A percentile compares a stretch with the other conserved stretches of the same genome.
These are phyloP conservation scores for Phytopythium litorale DNA, from an alignment of 352 stramenopile species.

Conservation along the genomic window DNA sequence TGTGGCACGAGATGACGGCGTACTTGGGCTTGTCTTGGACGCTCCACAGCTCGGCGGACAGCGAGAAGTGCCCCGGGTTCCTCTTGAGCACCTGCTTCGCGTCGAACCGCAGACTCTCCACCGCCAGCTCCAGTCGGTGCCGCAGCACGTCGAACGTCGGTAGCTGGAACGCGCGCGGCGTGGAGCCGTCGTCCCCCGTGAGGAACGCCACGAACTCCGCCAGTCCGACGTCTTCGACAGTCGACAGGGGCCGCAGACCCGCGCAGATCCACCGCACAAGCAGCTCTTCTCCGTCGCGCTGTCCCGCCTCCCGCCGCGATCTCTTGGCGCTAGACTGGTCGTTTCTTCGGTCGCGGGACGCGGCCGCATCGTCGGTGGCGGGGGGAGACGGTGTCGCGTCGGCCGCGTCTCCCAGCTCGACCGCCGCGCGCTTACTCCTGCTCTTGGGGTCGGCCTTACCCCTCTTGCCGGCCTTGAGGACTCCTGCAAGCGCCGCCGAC, in stretches of 20 bases:
- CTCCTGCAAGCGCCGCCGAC: not conserved
- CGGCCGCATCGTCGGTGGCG: not conserved
- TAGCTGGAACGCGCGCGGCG: constrained; percentile 11
- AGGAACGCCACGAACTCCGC: constrained; percentile 24
- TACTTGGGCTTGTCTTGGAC: constrained; percentile 2
- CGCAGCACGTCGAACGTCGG: constrained; percentile 20
- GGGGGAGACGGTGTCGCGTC: not conserved
- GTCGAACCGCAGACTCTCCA: constrained; percentile 34
- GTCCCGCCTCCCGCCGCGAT: constrained; percentile 6
- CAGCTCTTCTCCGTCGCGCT: constrained; percentile 28
- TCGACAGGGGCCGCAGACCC: constrained; percentile 26
- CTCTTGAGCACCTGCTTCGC: constrained; percentile 30
- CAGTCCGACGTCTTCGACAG: constrained; percentile 31
- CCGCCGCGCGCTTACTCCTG: not conserved
- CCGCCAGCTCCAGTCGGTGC: constrained; percentile 34
- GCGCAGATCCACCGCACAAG: constrained; percentile 36
- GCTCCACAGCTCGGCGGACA: constrained; percentile 26
- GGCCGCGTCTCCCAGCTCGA: not conserved
- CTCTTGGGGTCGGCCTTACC: not conserved
- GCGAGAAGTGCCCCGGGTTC: constrained; percentile 17
- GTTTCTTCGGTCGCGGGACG: not conserved
- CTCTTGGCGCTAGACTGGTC: not conserved
- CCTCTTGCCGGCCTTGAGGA: not conserved
- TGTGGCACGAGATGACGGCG: constrained; percentile 18
- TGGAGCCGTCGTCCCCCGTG: not conserved